phyloP scores from a whole-genome alignment of 73 alveolate genomes.

The Symbiodinium natans region DNA sequence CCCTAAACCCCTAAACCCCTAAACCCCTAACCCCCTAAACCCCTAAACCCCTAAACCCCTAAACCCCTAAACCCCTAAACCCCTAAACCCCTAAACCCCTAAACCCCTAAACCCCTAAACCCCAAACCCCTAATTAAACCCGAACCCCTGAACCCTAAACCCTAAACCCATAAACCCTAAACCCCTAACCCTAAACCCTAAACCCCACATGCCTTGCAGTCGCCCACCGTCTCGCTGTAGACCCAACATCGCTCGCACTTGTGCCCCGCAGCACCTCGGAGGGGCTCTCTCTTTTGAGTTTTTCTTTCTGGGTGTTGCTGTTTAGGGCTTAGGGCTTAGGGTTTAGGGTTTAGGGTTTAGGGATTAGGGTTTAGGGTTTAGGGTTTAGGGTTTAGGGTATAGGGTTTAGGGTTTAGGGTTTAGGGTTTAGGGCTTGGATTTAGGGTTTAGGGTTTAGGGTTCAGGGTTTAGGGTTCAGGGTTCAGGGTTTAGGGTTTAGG shows the following conservation, averaged over 20 bases:
- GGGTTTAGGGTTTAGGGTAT: not conserved
- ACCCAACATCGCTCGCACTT: slow-evolving; percentile 91
- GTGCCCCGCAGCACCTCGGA: slow-evolving; percentile 52
- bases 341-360: not conserved
- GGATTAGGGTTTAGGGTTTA: not conserved
- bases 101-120: not conserved
- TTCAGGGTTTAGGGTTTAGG: not conserved
- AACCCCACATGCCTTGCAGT: not conserved
- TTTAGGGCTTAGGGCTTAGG: not conserved
- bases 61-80: no score
- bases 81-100: not conserved
- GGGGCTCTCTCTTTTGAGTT: not conserved
- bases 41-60: no score
- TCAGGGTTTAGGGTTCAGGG: not conserved
- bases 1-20: no score
- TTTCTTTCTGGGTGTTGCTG: no score
- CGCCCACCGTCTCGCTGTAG: slow-evolving; percentile 26
- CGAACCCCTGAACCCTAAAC: not conserved
- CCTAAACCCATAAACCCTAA: not conserved
- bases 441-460: not conserved
- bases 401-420: no score
- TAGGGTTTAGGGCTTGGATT: no score
- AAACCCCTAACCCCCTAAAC: no score
- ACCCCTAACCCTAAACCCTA: not conserved
- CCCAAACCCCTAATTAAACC: not conserved